Base-by-base conservation (phyloP, 139 green algal species). In the Closterium sp. region DNA sequence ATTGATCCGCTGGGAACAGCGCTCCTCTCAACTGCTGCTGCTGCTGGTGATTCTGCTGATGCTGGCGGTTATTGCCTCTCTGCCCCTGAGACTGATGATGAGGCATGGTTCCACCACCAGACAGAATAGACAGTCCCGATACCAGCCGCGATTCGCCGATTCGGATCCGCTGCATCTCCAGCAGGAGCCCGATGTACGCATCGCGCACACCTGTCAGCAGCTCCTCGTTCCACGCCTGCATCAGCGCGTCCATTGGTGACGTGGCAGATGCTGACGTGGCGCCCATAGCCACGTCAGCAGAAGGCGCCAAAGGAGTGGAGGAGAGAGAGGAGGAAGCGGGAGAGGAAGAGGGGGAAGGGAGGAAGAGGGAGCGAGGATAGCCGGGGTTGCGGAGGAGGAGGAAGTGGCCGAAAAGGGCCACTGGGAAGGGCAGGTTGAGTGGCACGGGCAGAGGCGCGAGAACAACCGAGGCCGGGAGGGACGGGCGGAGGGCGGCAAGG, bases 161-260 rank as follows among this genome's bases (percentile, higher is more conserved):
- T 31, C 90, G 89, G 22, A 90, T 79, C 13, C 89, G n/a, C 32
- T 92, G 89, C 45, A 94, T 29, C n/a, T 92, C 88, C n/a, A 50
- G 34, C 17, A 94, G 89, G 24, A 94, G 87, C 32, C 89, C 91
- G 4, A 31, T 30, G 89, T 94, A 94, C 24, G 91, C 87, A 4
- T 94, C 88, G 6, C 88, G 24, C 10, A 92, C 42, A 31, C 94
- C 90, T 13, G 92, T 92, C 62, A 96, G 85, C 34, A 95, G 90
- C 73, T 94, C 93, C 28, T 87, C 88, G 90, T 96, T 95, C 87
- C 90, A 94, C 28, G 29, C 45, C 28, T 79, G 62, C 62, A 79
- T 79, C 62, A 79, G 62, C 62, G 62, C 62, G 62, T 79, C 62
- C 62, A 79, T 79, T 13, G 62, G 62, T 79, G 62, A 79, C 62